Evolutionary conservation across 1,284 basidiomycete genomes (phyloP).

Genomic region (Chalciporus piperatoides): DNA sequence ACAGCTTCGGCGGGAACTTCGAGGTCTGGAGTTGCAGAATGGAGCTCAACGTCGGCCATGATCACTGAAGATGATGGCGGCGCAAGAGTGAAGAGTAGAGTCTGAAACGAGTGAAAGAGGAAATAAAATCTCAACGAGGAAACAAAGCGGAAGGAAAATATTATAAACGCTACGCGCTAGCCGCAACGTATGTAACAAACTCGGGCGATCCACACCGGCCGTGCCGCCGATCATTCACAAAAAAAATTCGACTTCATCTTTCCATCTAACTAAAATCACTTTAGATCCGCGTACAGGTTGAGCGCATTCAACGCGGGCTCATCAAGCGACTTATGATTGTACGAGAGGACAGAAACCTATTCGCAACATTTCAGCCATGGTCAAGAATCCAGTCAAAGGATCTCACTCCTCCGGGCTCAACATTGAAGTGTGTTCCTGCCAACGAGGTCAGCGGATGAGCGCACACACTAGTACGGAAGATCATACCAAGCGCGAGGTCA

Average conservation of each 20-base stretch:
- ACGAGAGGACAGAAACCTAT: constrained; percentile 67
- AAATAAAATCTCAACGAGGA: constrained; percentile 16
- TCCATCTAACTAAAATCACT: constrained; percentile 20
- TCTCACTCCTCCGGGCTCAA: constrained; percentile 75
- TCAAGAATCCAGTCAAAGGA: neutral
- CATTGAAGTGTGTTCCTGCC: constrained; percentile 72
- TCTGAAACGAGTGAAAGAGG: constrained; percentile 15
- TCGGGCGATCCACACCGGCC: neutral
- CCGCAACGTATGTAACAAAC: constrained; percentile 15
- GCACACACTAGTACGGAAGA: neutral
- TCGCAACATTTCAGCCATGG: constrained; percentile 5
- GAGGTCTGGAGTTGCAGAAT: constrained; percentile 26
- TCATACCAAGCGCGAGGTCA: constrained; percentile 59
- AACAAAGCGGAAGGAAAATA: constrained; percentile 14
- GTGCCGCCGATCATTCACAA: constrained; percentile 15
- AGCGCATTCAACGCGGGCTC: constrained; percentile 73
- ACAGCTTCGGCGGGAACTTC: constrained; percentile 22
- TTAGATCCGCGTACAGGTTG: constrained; percentile 59
- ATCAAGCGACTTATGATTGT: constrained; percentile 73
- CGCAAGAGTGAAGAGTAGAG: neutral
- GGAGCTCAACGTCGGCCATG: constrained; percentile 46
- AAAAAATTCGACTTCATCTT: constrained; percentile 9
- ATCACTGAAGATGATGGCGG: constrained; percentile 26
- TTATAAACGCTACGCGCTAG: constrained; percentile 13
- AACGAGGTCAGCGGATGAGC: constrained; percentile 6